Percentiles rank a stretch among this genome's conserved stretches.
Evolutionary conservation across 1,139 yeast genomes (phyloP).

Genomic region (Hyphopichia khmerensis): DNA sequence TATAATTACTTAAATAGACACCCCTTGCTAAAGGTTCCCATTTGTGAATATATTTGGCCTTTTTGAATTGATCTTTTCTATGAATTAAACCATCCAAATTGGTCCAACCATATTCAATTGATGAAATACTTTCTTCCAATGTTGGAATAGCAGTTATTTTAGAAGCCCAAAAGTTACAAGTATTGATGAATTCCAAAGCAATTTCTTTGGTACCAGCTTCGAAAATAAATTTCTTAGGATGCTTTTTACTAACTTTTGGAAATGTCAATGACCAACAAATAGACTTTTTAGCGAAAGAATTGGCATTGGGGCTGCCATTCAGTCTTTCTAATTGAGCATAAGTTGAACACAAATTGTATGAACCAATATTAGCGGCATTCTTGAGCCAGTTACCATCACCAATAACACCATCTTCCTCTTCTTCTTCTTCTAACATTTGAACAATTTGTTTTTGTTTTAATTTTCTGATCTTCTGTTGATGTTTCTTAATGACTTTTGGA

Average conservation of each 20-base stretch:
- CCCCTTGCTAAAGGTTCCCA: slow-evolving; percentile 48
- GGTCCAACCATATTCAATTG: slow-evolving; percentile 84
- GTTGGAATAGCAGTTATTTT: slow-evolving; percentile 80
- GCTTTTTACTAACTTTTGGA: slow-evolving; percentile 35
- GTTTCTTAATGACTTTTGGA: slow-evolving; percentile 44
- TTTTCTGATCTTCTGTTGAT: slow-evolving; percentile 33
- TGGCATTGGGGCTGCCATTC: slow-evolving; percentile 6
- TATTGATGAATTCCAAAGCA: slow-evolving; percentile 69
- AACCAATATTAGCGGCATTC: slow-evolving; percentile 49
- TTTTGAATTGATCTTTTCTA: slow-evolving; percentile 34
- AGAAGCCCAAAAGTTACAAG: slow-evolving; percentile 91
- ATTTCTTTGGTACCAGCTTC: slow-evolving; percentile 67
- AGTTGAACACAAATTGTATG: slow-evolving; percentile 49
- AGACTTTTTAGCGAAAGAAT: slow-evolving; percentile 13
- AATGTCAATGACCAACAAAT: slow-evolving; percentile 37
- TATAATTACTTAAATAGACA: slow-evolving; percentile 39
- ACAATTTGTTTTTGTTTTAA: slow-evolving; percentile 22
- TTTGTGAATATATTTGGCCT: slow-evolving; percentile 31
- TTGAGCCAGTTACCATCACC: slow-evolving; percentile 74
- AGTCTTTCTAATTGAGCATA: slow-evolving; percentile 41
- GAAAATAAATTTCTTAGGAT: slow-evolving; percentile 41
- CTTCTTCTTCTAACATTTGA: slow-evolving; percentile 15
- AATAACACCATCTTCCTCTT: slow-evolving; percentile 24
- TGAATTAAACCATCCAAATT: slow-evolving; percentile 38
- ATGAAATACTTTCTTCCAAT: slow-evolving; percentile 58